Conservation (phyloP, 495 filamentous ascomycete genomes). For the Aspergillus asperescens region DNA sequence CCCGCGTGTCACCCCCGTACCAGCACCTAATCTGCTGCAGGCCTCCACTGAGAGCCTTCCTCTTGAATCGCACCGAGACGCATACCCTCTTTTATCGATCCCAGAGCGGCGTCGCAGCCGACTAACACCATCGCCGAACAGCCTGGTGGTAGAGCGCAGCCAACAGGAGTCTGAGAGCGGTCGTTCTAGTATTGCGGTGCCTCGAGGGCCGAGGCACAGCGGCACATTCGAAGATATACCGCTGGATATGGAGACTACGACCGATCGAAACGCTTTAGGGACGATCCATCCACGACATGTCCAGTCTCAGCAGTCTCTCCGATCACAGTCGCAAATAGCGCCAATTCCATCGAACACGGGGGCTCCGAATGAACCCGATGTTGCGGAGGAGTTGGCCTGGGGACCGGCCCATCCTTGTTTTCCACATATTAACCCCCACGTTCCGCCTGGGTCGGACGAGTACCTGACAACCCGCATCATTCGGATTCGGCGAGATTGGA, state of each 20-base stretch:
- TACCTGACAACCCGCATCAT: conserved; percentile 80
- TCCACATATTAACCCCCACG: conserved; percentile 89
- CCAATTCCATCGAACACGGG: conserved; percentile 38
- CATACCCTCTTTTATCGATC: conserved; percentile 64
- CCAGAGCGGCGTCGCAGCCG: conserved; percentile 60
- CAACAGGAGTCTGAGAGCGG: conserved; percentile 50
- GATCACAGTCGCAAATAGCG: conserved; percentile 39
- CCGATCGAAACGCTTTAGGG: conserved; percentile 14
- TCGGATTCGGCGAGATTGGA: conserved; percentile 84
- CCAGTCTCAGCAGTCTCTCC: conserved; percentile 37
- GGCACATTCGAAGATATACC: conserved; percentile 31
- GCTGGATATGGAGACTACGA: conserved; percentile 22
- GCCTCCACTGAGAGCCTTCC: conserved; percentile 39
- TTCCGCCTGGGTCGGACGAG: conserved; percentile 68
- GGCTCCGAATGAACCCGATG: conserved; percentile 46
- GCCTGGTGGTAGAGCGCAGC: conserved; percentile 61
- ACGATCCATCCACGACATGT: conserved; percentile 33
- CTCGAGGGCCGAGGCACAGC: conserved; percentile 48
- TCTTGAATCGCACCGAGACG: conserved; percentile 43
- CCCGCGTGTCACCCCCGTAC: conserved; percentile 41
- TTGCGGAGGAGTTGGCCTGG: conserved; percentile 59
- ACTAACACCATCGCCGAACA: conserved; percentile 49
- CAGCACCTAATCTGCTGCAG: conserved; percentile 25
- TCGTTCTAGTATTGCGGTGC: conserved; percentile 63
- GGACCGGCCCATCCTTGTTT: conserved; percentile 86